phyloP scores from a whole-genome alignment of 305 asterid species.

The Fraxinus ornus region DNA sequence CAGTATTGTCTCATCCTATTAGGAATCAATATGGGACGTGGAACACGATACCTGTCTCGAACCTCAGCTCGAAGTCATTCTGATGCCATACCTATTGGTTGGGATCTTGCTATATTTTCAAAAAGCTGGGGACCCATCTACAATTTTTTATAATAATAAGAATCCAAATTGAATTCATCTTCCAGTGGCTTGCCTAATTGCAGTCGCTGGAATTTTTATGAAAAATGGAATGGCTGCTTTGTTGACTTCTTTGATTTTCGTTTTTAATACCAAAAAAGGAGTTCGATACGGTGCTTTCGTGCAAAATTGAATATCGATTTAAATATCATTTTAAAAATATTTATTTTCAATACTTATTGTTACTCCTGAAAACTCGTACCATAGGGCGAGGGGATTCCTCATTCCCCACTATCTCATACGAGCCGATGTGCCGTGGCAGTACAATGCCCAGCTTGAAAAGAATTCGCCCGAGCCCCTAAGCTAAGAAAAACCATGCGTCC shows the following conservation, averaged over 20 bases:
- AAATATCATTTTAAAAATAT: background rate
- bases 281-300: background rate
- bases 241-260: background rate
- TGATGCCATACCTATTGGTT: background rate
- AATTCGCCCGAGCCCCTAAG: too few relatives aligned
- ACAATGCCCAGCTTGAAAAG: too few relatives aligned
- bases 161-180: background rate
- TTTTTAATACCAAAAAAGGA: background rate
- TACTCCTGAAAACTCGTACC: too few relatives aligned
- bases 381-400: too few relatives aligned
- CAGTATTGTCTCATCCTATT: background rate
- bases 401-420: too few relatives aligned
- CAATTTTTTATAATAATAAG: background rate
- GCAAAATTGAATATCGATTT: background rate
- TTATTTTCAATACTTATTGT: background rate
- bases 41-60: background rate
- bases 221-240: background rate
- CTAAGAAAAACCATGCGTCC: too few relatives aligned
- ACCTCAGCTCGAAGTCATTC: background rate
- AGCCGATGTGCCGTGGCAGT: too few relatives aligned
- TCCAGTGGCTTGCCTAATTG: background rate
- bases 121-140: background rate
- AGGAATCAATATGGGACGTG: background rate
- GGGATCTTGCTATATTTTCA: background rate
- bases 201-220: background rate